phyloP scores from a whole-genome alignment of 352 stramenopile genomes.

The Globisporangium okanoganense region DNA sequence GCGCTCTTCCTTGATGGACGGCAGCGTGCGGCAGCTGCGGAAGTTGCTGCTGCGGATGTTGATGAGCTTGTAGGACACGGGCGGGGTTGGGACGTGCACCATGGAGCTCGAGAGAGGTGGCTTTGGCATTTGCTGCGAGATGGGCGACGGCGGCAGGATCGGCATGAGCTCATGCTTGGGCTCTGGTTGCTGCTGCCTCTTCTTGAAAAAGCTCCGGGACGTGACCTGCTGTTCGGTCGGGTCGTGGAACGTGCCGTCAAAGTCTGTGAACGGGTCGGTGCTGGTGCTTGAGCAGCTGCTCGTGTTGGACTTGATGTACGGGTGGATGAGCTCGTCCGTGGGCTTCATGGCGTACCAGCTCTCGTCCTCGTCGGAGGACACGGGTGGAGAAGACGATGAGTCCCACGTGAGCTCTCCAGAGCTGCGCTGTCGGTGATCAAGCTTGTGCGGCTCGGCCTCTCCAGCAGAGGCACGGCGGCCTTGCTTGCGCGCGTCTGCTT shows the following conservation, averaged over 20 bases:
- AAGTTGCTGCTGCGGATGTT: conserved; percentile 49
- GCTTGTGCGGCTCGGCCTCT: conserved; percentile 7
- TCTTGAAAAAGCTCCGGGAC: background rate
- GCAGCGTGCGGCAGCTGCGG: conserved; percentile 23
- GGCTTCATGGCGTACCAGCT: conserved; percentile 21
- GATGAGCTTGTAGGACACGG: conserved; percentile 39
- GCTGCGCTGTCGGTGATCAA: conserved; percentile 5
- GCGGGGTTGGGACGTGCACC: conserved; percentile 6
- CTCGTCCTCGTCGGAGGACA: conserved; percentile 6
- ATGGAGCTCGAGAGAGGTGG: background rate
- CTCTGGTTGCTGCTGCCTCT: background rate
- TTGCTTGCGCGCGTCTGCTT: conserved; percentile 11
- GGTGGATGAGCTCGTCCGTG: conserved; percentile 3
- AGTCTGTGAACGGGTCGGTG: conserved; percentile 14
- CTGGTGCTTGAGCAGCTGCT: conserved; percentile 11
- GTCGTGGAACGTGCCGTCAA: conserved; percentile 19
- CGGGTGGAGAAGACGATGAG: conserved; percentile 11
- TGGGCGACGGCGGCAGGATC: background rate
- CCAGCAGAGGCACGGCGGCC: background rate
- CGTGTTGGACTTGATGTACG: conserved; percentile 12
- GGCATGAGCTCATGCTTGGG: background rate
- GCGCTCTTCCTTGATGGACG: conserved; percentile 36
- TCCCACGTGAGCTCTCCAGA: conserved; percentile 15
- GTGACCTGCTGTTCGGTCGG: background rate
- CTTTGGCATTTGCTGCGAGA: background rate